A percentile compares a stretch with the other conserved stretches of the same genome.
Evolutionary conservation across 441 rosid genomes (phyloP).

Genomic region (Brassica balearica): DNA sequence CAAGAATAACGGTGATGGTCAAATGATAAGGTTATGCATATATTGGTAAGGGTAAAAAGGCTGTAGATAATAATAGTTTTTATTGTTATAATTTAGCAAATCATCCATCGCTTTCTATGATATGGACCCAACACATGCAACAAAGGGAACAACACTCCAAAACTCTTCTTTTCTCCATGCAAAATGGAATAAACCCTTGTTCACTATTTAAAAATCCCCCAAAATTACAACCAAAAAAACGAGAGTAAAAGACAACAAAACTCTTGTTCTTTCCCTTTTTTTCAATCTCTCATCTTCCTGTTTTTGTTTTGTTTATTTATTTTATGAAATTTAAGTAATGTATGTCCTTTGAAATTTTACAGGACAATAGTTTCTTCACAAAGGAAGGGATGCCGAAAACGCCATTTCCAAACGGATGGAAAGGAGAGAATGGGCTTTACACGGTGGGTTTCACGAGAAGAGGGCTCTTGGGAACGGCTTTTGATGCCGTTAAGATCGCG

Average conservation of each 20-base stretch:
- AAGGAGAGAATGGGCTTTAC: constrained; percentile 80
- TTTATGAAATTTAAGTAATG: not conserved
- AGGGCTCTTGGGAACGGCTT: constrained; percentile 82
- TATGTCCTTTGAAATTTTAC: constrained; percentile 10
- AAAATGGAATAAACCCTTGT: constrained; percentile 52
- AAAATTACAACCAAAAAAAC: not conserved
- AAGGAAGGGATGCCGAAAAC: constrained; percentile 87
- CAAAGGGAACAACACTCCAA: constrained; percentile 56
- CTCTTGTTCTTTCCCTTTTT: constrained; percentile 1
- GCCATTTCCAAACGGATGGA: constrained; percentile 92
- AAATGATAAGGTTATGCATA: constrained; percentile 25
- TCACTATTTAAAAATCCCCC: constrained; percentile 30
- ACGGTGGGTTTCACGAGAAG: constrained; percentile 88
- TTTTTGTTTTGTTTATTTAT: not conserved
- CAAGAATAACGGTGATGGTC: constrained; percentile 43
- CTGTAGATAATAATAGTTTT: constrained; percentile 19
- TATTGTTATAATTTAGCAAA: constrained; percentile 47
- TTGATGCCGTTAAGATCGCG: constrained; percentile 81
- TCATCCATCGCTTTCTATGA: constrained; percentile 63
- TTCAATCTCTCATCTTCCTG: not conserved
- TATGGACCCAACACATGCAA: constrained; percentile 49
- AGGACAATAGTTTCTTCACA: constrained; percentile 77
- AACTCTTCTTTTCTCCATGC: constrained; percentile 72
- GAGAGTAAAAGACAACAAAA: constrained; percentile 19
- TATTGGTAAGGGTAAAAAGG: not conserved